These are phyloP conservation scores for Phytophthora niederhauseri DNA, from an alignment of 352 stramenopile species.

Conservation along the genomic window DNA sequence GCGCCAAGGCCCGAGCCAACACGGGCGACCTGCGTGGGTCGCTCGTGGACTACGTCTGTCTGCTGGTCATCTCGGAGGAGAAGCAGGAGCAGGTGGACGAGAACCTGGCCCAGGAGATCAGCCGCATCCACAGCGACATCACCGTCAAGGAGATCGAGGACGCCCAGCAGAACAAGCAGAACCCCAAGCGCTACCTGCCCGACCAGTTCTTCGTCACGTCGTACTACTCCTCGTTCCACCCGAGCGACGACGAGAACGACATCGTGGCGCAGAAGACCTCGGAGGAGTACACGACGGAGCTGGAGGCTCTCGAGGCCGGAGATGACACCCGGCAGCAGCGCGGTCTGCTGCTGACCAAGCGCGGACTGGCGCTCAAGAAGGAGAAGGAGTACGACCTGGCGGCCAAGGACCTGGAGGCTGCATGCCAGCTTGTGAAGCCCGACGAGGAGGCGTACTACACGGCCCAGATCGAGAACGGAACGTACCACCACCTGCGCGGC, in stretches of 20 bases:
- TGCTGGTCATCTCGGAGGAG: conserved; percentile 81
- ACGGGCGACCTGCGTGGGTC: conserved; percentile 57
- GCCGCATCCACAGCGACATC: conserved; percentile 75
- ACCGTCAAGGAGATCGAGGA: conserved; percentile 70
- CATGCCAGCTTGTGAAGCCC: conserved; percentile 49
- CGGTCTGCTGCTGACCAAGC: conserved; percentile 63
- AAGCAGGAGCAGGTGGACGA: conserved; percentile 80
- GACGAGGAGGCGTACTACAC: conserved; percentile 72
- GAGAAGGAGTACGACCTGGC: conserved; percentile 74
- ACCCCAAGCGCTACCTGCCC: conserved; percentile 64
- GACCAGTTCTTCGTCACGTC: conserved; percentile 87
- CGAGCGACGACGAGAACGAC: conserved; percentile 79
- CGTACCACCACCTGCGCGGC: conserved; percentile 76
- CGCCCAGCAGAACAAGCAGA: conserved; percentile 63
- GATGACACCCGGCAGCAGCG: conserved; percentile 44
- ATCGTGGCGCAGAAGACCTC: conserved; percentile 58
- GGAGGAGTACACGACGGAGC: conserved; percentile 59
- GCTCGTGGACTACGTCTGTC: conserved; percentile 82
- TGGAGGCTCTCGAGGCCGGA: conserved; percentile 43
- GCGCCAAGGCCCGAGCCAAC: conserved; percentile 68
- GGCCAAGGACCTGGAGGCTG: conserved; percentile 61
- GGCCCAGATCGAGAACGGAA: conserved; percentile 78
- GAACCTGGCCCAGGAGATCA: conserved; percentile 71
- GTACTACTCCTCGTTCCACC: conserved; percentile 89
- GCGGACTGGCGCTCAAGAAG: conserved; percentile 65